These are phyloP conservation scores for Fusarium algeriense DNA, from an alignment of 2,329 filamentous ascomycete species.

Conservation along the genomic window DNA sequence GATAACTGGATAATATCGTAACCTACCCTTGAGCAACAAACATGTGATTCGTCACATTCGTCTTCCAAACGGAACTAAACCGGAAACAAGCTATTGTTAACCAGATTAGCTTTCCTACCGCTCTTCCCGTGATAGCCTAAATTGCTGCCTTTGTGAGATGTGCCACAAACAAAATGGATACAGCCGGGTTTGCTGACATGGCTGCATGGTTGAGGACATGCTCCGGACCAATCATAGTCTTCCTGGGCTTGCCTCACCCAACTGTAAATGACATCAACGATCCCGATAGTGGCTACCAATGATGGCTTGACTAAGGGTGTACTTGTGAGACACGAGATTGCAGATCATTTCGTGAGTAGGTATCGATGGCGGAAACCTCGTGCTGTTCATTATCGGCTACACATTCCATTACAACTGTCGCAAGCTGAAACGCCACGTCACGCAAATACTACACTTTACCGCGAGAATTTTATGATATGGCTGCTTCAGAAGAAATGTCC, in stretches of 20 bases:
- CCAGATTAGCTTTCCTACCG: not conserved
- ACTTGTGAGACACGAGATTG: not conserved
- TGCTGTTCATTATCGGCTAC: not conserved
- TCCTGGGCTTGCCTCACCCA: not conserved
- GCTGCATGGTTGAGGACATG: not conserved
- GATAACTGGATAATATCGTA: not conserved
- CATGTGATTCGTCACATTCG: not conserved
- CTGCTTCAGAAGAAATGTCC: not conserved
- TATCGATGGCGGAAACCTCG: not conserved
- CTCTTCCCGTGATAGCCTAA: not conserved
- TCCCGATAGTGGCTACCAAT: not conserved
- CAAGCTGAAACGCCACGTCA: not conserved
- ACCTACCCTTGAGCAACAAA: not conserved
- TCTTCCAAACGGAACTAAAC: not conserved
- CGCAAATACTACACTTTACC: not conserved
- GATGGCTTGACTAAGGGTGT: not conserved
- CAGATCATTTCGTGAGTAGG: not conserved
- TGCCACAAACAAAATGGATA: not conserved
- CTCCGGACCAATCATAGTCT: not conserved
- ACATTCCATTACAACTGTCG: not conserved
- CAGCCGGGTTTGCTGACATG: not conserved
- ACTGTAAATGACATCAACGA: constrained; percentile 33
- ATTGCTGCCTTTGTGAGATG: not conserved
- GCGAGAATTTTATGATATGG: not conserved
- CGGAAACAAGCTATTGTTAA: not conserved